A percentile compares a stretch with the other conserved stretches of the same genome.
Evolutionary conservation across 345 rosid species (phyloP).

Genomic region (Crucihimalaya himalaica): DNA sequence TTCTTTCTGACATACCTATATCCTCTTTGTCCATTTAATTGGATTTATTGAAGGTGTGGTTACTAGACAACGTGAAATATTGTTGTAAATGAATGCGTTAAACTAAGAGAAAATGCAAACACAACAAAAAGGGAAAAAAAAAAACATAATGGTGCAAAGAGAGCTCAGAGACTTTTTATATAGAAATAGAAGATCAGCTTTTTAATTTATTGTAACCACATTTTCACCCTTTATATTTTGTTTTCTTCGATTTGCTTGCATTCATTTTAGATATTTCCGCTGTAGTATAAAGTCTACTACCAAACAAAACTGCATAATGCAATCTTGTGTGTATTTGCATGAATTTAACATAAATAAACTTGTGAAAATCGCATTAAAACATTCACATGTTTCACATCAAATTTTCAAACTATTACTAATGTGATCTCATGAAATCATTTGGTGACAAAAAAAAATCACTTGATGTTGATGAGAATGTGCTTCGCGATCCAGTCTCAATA

Average conservation of each 20-base stretch:
- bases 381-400: constrained; percentile 21
- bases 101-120: neutral
- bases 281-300: constrained; percentile 1
- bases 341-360: constrained; percentile 2
- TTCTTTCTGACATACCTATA: constrained; percentile 36
- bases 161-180: constrained; percentile 15
- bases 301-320: constrained; percentile 24
- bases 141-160: constrained; percentile 16
- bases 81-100: constrained; percentile 22
- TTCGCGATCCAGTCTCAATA: neutral
- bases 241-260: neutral
- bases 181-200: constrained; percentile 5
- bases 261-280: neutral
- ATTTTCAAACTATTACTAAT: constrained; percentile 15
- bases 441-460: neutral
- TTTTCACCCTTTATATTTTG: neutral
- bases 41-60: constrained; percentile 2
- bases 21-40: constrained; percentile 2
- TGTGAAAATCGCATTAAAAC: constrained; percentile 1
- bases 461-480: neutral
- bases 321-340: constrained; percentile 5
- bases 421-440: constrained; percentile 2
- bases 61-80: constrained; percentile 20
- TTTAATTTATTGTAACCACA: constrained; percentile 2
- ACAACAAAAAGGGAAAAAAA: constrained; percentile 6